Conservation (phyloP, 352 stramenopile species). For the Pythium rhizo-oryzae region DNA sequence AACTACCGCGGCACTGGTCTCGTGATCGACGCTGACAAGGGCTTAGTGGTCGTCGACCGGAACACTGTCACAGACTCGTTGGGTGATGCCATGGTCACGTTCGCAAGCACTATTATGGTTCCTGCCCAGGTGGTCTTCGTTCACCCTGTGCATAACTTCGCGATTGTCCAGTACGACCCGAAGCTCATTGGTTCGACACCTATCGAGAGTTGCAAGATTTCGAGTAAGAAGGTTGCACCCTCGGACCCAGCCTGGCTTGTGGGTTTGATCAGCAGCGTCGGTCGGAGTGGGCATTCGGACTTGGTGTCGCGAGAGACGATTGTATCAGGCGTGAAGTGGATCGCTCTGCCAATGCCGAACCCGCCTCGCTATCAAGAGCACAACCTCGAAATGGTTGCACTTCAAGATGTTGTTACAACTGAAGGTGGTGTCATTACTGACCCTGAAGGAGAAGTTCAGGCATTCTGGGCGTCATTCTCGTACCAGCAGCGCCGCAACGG, state of each 20-base stretch:
- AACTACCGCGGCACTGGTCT: slow-evolving; percentile 89
- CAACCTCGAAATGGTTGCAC: slow-evolving; percentile 86
- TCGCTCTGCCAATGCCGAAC: slow-evolving; percentile 78
- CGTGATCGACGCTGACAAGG: slow-evolving; percentile 86
- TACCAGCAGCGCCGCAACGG: slow-evolving; percentile 78
- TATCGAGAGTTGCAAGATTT: slow-evolving; percentile 80
- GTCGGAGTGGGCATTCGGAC: slow-evolving; percentile 77
- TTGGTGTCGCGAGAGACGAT: slow-evolving; percentile 87
- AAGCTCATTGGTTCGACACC: slow-evolving; percentile 83
- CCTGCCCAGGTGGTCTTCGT: slow-evolving; percentile 90
- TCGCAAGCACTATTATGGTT: slow-evolving; percentile 90
- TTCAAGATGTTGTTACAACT: slow-evolving; percentile 82
- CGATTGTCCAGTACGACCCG: slow-evolving; percentile 92
- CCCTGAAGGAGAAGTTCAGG: slow-evolving; percentile 65
- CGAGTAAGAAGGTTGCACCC: slow-evolving; percentile 53
- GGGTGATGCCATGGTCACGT: slow-evolving; percentile 89
- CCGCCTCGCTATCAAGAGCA: slow-evolving; percentile 87
- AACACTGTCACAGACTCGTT: slow-evolving; percentile 92
- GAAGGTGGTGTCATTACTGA: slow-evolving; percentile 85
- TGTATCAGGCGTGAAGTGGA: slow-evolving; percentile 87
- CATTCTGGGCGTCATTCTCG: slow-evolving; percentile 89
- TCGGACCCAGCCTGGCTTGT: slow-evolving; percentile 87
- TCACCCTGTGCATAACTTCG: slow-evolving; percentile 93
- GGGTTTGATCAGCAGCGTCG: slow-evolving; percentile 81
- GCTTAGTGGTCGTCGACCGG: slow-evolving; percentile 91